Conservation (phyloP, 1,139 yeast species). For the Saccharomyces hybrid region DNA sequence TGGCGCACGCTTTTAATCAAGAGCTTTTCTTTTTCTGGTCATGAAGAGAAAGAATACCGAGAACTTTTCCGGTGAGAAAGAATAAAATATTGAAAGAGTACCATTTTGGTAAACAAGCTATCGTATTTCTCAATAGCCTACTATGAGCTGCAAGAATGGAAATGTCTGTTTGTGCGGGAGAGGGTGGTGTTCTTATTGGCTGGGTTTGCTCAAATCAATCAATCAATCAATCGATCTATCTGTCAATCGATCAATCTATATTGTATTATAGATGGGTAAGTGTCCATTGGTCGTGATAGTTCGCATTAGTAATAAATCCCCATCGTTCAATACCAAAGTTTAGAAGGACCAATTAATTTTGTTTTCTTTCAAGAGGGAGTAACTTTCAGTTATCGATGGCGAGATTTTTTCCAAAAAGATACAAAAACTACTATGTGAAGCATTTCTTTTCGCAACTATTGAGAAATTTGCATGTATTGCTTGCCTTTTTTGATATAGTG, state of each 20-base stretch:
- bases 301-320: background rate
- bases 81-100: background rate
- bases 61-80: background rate
- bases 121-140: background rate
- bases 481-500: background rate
- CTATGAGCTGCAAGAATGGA: background rate
- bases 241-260: background rate
- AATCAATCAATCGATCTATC: background rate
- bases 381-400: background rate
- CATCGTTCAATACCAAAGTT: background rate
- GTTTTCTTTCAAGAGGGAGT: slow-evolving; percentile 12
- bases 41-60: background rate
- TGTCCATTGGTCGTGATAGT: background rate
- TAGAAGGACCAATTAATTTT: slow-evolving; percentile 16
- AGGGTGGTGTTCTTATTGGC: background rate
- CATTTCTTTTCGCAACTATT: background rate
- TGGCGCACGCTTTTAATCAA: background rate
- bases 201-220: background rate
- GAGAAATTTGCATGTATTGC: background rate
- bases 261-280: background rate
- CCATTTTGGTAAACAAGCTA: background rate
- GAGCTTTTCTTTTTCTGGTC: background rate
- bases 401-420: background rate
- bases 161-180: background rate
- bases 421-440: background rate